Percentiles rank a stretch among this genome's conserved stretches.
Evolutionary conservation across 2,329 filamentous ascomycete species (phyloP).

Genomic region (Fusarium udum): DNA sequence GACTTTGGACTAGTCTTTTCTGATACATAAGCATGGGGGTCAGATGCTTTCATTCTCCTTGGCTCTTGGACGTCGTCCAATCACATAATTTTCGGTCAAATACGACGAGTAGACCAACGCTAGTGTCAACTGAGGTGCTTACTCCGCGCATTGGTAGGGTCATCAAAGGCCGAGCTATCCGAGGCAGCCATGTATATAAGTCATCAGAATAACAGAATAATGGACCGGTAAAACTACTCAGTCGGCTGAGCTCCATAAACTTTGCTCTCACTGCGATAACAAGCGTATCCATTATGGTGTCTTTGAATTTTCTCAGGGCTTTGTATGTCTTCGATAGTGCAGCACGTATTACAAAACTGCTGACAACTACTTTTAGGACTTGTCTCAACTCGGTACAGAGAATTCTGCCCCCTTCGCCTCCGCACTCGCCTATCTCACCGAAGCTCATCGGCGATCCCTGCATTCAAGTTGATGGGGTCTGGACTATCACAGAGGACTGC

Average conservation of each 20-base stretch:
- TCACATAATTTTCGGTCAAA: not conserved
- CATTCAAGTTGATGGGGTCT: not conserved
- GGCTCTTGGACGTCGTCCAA: not conserved
- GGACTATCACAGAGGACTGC: not conserved
- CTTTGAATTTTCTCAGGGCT: not conserved
- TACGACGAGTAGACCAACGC: not conserved
- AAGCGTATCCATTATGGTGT: not conserved
- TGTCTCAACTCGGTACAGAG: not conserved
- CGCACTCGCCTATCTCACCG: not conserved
- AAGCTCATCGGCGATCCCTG: not conserved
- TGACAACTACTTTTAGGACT: not conserved
- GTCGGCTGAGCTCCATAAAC: too few relatives aligned
- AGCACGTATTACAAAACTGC: accelerated
- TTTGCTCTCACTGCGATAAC: not conserved
- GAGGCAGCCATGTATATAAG: not conserved
- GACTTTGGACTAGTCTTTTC: not conserved
- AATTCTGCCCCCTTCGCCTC: accelerated
- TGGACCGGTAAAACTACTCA: not conserved
- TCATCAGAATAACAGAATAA: accelerated
- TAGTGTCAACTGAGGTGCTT: not conserved
- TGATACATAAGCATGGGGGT: too few relatives aligned
- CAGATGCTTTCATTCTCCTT: not conserved
- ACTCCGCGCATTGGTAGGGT: too few relatives aligned
- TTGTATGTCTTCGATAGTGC: not conserved
- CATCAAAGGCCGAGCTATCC: not conserved